A percentile compares a stretch with the other conserved stretches of the same genome.
Evolutionary conservation across 768 basidiomycete genomes (phyloP).

Genomic region (Pluteus cervinus): DNA sequence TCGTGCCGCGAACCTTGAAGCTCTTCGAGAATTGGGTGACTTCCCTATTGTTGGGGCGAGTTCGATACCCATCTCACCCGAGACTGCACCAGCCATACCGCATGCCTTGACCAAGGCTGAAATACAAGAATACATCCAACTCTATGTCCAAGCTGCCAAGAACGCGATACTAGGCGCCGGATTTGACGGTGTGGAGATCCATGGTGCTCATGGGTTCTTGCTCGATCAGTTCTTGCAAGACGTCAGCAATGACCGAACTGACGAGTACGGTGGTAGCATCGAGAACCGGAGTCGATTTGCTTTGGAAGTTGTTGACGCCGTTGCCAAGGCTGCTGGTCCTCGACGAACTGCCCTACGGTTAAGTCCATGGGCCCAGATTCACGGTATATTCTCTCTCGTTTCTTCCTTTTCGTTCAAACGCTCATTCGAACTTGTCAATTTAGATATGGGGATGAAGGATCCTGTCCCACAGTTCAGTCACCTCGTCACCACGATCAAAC

Average conservation of each 20-base stretch:
- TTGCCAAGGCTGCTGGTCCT: conserved; percentile 45
- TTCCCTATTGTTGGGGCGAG: no score
- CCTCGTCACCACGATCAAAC: conserved; percentile 33
- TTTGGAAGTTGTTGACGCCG: conserved; percentile 47
- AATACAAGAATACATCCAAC: conserved; percentile 41
- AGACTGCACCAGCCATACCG: no score
- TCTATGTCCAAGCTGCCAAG: conserved; percentile 48
- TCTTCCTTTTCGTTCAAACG: conserved; percentile 10
- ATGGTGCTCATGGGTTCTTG: conserved; percentile 41
- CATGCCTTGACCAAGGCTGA: conserved; percentile 39
- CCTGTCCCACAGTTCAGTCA: conserved; percentile 51
- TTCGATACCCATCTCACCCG: no score
- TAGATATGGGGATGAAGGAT: conserved; percentile 49
- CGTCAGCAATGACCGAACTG: conserved; percentile 49
- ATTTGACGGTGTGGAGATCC: conserved; percentile 60
- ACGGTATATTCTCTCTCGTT: conserved; percentile 20
- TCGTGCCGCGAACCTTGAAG: conserved; percentile 25
- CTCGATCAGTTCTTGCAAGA: conserved; percentile 60
- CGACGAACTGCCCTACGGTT: conserved; percentile 50
- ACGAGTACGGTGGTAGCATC: conserved; percentile 64
- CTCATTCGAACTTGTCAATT: conserved; percentile 6
- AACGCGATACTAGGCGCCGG: conserved; percentile 53
- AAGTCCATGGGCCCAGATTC: conserved; percentile 46
- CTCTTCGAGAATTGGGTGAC: conserved; percentile 33
- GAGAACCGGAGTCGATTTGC: conserved; percentile 54